Evolutionary conservation across 2,329 filamentous ascomycete genomes (phyloP).

Genomic region (Aureobasidium mangrovei): DNA sequence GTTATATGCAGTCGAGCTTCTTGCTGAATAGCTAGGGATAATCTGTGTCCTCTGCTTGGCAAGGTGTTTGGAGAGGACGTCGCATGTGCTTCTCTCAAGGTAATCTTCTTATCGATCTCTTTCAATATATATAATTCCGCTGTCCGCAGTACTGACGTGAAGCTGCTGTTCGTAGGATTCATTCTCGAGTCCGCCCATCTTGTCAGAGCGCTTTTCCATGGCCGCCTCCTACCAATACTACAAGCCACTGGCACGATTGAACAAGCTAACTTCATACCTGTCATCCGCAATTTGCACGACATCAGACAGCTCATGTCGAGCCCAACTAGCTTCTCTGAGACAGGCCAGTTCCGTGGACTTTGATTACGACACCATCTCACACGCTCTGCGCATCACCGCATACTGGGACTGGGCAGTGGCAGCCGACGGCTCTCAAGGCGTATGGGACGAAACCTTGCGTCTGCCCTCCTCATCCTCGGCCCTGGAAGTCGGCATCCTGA

Average conservation of each 20-base stretch:
- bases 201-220: slow-evolving; percentile 52
- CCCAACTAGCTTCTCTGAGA: slow-evolving; percentile 38
- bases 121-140: background rate
- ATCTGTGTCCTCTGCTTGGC: slow-evolving; percentile 52
- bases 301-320: slow-evolving; percentile 37
- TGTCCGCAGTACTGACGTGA: slow-evolving; percentile 10
- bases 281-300: background rate
- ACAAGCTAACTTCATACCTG: slow-evolving; percentile 2
- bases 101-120: slow-evolving; percentile 22
- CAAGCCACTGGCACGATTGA: slow-evolving; percentile 45
- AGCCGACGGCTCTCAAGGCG: slow-evolving; percentile 21
- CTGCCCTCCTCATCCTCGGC: slow-evolving; percentile 36
- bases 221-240: slow-evolving; percentile 63
- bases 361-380: slow-evolving; percentile 62
- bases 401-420: slow-evolving; percentile 43
- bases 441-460: slow-evolving; percentile 37
- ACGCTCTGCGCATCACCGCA: slow-evolving; percentile 55
- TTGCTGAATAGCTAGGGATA: slow-evolving; percentile 29
- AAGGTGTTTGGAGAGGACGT: slow-evolving; percentile 46
- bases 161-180: slow-evolving; percentile 11
- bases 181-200: slow-evolving; percentile 36
- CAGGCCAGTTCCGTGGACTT: slow-evolving; percentile 62
- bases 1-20: background rate
- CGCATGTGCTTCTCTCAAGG: slow-evolving; percentile 46
- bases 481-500: slow-evolving; percentile 74